phyloP scores from a whole-genome alignment of 2,329 filamentous ascomycete species.

The Colletotrichum sp. region DNA sequence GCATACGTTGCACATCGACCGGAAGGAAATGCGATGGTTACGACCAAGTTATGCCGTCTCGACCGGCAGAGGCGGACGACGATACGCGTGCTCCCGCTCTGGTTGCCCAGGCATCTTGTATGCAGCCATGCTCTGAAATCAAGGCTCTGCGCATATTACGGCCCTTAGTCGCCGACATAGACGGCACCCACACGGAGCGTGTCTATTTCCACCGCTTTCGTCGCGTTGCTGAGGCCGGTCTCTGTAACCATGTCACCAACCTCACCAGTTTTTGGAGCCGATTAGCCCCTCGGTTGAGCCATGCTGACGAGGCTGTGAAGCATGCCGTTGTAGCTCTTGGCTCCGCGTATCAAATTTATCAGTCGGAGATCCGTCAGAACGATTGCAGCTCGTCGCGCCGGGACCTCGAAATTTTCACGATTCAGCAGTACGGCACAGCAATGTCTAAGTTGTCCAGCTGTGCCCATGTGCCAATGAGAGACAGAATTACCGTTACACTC shows the following conservation, averaged over 20 bases:
- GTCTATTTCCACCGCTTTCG: constrained; percentile 40
- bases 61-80: neutral
- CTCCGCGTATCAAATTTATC: constrained; percentile 32
- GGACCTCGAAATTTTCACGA: constrained; percentile 38
- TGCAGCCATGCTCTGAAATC: neutral
- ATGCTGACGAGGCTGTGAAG: constrained; percentile 32
- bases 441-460: constrained; percentile 29
- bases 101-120: neutral
- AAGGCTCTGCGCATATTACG: constrained; percentile 24
- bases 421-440: constrained; percentile 42
- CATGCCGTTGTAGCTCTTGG: constrained; percentile 39
- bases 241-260: constrained; percentile 31
- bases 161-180: constrained; percentile 38
- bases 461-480: constrained; percentile 24
- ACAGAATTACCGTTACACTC: constrained; percentile 28
- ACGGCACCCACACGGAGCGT: constrained; percentile 37
- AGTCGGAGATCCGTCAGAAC: constrained; percentile 1
- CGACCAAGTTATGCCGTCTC: constrained; percentile 21
- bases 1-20: constrained; percentile 36
- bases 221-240: constrained; percentile 30
- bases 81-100: neutral
- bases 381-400: constrained; percentile 23
- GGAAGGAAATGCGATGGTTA: constrained; percentile 41
- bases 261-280: constrained; percentile 33
- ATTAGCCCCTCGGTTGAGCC: constrained; percentile 32